Conservation (phyloP, 1,284 basidiomycete species). For the Fistulinella staudtii region DNA sequence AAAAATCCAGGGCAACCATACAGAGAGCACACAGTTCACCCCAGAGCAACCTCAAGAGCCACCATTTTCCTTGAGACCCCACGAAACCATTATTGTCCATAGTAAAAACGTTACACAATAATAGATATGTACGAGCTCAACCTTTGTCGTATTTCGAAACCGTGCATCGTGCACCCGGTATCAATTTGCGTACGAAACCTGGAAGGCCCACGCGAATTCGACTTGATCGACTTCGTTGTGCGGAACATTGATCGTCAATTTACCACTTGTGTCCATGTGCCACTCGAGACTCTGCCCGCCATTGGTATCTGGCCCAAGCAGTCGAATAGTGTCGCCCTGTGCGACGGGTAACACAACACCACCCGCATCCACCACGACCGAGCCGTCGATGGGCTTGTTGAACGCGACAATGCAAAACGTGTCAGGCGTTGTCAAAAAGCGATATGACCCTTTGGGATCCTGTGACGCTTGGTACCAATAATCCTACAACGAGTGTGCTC, state of each 20-base stretch:
- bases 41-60: too few relatives aligned
- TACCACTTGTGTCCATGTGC: conserved; percentile 22
- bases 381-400: conserved; percentile 32
- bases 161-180: too few relatives aligned
- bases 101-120: too few relatives aligned
- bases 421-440: conserved; percentile 47
- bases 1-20: too few relatives aligned
- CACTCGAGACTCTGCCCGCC: conserved; percentile 12
- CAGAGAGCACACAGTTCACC: too few relatives aligned
- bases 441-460: conserved; percentile 37
- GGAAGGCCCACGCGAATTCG: conserved; percentile 45
- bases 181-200: conserved; percentile 30
- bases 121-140: too few relatives aligned
- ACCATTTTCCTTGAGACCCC: too few relatives aligned
- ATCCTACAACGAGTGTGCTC: conserved; percentile 26
- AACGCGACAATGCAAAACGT: conserved; percentile 53
- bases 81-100: too few relatives aligned
- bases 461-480: conserved; percentile 43
- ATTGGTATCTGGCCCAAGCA: conserved; percentile 38
- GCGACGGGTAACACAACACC: conserved; percentile 39
- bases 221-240: conserved; percentile 30
- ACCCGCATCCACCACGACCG: conserved; percentile 38
- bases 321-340: conserved; percentile 38
- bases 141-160: too few relatives aligned
- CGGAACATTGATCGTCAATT: conserved; percentile 33